Conservation (phyloP, 129 eudicot species). For the Deinandra increscens region DNA sequence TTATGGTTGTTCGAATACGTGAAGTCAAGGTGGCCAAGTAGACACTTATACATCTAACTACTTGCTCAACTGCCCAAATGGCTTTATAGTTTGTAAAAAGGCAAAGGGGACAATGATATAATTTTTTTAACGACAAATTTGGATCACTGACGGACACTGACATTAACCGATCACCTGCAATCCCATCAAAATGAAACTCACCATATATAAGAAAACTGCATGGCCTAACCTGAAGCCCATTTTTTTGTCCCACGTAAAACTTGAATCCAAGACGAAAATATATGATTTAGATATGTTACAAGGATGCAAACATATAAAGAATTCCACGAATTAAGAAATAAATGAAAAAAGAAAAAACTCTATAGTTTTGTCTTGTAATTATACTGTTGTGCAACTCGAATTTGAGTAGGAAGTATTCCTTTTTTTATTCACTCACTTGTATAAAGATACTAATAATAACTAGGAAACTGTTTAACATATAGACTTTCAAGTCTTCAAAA, state of each 20-base stretch:
- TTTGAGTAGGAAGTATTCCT: background rate
- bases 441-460: background rate
- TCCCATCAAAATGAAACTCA: too few species aligned
- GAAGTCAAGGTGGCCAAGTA: conserved; percentile 25
- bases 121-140: too few species aligned
- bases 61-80: conserved; percentile 20
- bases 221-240: too few species aligned
- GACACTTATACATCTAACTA: conserved; percentile 16
- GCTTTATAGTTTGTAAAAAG: conserved; percentile 11
- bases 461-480: background rate
- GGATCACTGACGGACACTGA: too few species aligned
- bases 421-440: background rate
- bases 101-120: background rate
- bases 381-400: background rate
- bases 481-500: background rate
- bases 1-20: conserved; percentile 5
- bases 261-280: too few species aligned
- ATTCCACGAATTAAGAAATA: background rate
- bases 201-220: too few species aligned
- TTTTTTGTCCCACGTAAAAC: too few species aligned
- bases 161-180: too few species aligned
- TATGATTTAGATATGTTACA: background rate
- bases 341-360: background rate
- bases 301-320: background rate
- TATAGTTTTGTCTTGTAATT: background rate